Evolutionary conservation across 1,284 basidiomycete genomes (phyloP).

Genomic region (Erythrobasidium hasegawianum): DNA sequence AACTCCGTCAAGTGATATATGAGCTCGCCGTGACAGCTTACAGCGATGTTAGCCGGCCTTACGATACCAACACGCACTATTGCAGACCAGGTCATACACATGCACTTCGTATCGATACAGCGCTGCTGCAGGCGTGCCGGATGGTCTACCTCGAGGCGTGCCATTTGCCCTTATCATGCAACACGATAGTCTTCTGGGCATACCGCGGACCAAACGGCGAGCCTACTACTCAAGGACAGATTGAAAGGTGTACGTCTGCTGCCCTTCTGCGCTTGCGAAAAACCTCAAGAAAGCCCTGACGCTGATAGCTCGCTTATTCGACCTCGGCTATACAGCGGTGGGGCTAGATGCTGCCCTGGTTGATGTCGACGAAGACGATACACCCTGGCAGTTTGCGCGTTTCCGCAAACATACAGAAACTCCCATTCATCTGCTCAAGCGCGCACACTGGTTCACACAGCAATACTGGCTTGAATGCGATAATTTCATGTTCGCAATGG

Average conservation of each 20-base stretch:
- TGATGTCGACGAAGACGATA: constrained; percentile 30
- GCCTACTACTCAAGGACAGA: constrained; percentile 4
- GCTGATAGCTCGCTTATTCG: no score
- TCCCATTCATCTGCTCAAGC: constrained; percentile 16
- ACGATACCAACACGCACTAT: constrained; percentile 20
- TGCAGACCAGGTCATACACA: constrained; percentile 13
- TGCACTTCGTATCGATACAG: constrained; percentile 13
- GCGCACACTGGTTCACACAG: constrained; percentile 18
- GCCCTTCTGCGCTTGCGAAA: no score
- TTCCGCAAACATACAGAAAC: constrained; percentile 23
- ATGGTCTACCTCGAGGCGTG: constrained; percentile 14
- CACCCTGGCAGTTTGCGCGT: constrained; percentile 28
- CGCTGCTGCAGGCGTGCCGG: constrained; percentile 18
- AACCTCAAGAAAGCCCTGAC: no score
- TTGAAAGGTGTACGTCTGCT: no score
- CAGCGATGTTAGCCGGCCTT: constrained; percentile 11
- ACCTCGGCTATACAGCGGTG: no score
- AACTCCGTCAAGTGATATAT: constrained; percentile 17
- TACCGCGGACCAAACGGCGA: constrained; percentile 29
- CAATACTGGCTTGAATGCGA: constrained; percentile 35
- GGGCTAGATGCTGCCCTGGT: neutral
- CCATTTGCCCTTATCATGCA: constrained; percentile 22
- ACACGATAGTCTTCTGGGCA: constrained; percentile 24
- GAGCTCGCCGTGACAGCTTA: constrained; percentile 10
- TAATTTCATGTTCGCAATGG: constrained; percentile 22